phyloP scores from a whole-genome alignment of 192 early-diverging fungal genomes.

The Jimgerdemannia flammicorona region DNA sequence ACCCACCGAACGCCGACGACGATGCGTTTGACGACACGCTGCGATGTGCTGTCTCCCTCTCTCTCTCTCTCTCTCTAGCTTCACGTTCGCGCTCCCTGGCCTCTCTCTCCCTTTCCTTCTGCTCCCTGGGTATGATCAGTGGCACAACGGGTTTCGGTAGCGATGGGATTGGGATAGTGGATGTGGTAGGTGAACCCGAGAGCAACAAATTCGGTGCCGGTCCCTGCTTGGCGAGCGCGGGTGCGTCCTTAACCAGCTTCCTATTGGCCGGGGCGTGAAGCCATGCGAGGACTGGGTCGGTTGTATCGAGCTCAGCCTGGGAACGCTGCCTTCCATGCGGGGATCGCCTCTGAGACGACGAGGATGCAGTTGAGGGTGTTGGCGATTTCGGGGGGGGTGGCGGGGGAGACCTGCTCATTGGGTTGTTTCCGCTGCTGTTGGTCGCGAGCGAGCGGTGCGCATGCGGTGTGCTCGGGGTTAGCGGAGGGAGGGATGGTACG shows the following conservation, averaged over 20 bases:
- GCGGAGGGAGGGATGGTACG: no score
- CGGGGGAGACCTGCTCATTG: not conserved
- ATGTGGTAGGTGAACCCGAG: not conserved
- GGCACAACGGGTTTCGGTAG: not conserved
- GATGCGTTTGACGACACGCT: no score
- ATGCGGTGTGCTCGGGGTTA: no score
- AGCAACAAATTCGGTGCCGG: not conserved
- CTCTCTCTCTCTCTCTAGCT: no score
- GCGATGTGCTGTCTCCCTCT: no score
- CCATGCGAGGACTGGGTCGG: not conserved
- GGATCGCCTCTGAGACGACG: not conserved
- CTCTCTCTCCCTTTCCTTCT: no score
- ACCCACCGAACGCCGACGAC: no score
- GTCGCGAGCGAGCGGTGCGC: no score
- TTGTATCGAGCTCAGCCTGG: not conserved
- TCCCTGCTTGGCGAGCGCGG: not conserved
- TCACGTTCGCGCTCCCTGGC: no score
- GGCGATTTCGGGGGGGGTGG: not conserved
- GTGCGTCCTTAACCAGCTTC: not conserved
- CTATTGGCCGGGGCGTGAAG: not conserved
- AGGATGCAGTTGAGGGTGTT: not conserved
- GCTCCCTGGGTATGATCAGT: no score
- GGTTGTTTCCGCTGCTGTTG: no score
- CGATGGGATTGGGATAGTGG: not conserved
- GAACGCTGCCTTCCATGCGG: not conserved